These are phyloP conservation scores for Botrytis paeoniae DNA, from an alignment of 2,329 filamentous ascomycete genomes.

Conservation along the genomic window DNA sequence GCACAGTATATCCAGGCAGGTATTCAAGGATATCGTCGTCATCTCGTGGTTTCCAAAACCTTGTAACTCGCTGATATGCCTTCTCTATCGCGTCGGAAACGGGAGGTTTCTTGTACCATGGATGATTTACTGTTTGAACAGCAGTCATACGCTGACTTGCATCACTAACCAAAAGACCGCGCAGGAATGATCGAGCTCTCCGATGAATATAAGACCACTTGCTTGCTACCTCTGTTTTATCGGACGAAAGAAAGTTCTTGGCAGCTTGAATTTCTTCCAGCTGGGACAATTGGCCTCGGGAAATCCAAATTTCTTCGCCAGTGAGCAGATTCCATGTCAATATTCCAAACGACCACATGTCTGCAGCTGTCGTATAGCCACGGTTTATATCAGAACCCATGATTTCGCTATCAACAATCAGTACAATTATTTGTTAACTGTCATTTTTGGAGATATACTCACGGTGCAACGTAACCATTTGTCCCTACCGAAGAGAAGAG, in stretches of 20 bases:
- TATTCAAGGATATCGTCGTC: conserved; percentile 28
- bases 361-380: conserved; percentile 36
- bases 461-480: conserved; percentile 36
- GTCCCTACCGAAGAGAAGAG: conserved; percentile 36
- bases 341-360: conserved; percentile 37
- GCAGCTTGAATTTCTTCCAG: conserved; percentile 27
- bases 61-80: conserved; percentile 29
- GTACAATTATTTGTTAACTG: background rate
- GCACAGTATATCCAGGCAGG: conserved; percentile 22
- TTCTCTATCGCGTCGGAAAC: conserved; percentile 31
- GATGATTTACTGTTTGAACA: conserved; percentile 37
- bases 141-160: conserved; percentile 39
- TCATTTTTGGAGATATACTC: conserved; percentile 18
- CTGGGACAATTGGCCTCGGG: conserved; percentile 25
- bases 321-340: conserved; percentile 33
- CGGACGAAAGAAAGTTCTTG: conserved; percentile 23
- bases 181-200: conserved; percentile 36
- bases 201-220: conserved; percentile 24
- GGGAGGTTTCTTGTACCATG: conserved; percentile 39
- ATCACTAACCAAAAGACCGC: conserved; percentile 38
- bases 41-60: conserved; percentile 33
- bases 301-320: conserved; percentile 27
- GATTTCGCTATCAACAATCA: conserved; percentile 27
- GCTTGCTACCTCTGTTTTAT: conserved; percentile 16
- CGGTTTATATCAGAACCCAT: background rate